Conservation (phyloP, 2,329 filamentous ascomycete species). For the Byssothecium circinans region DNA sequence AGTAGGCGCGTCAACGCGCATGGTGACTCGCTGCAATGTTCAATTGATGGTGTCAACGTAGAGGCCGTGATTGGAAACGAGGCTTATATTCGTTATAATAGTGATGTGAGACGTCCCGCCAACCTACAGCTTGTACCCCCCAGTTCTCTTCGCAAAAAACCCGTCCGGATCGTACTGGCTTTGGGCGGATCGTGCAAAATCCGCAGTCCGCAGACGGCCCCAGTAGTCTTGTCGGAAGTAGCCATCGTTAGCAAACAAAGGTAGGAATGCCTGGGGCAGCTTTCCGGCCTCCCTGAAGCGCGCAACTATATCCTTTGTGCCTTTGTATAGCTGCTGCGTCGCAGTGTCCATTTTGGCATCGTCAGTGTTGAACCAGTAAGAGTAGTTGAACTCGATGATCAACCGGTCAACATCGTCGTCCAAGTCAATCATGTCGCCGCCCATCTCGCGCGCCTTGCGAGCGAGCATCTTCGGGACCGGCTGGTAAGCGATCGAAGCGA, state of each 20-base stretch:
- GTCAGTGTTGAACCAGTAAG: constrained; percentile 38
- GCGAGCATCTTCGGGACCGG: constrained; percentile 28
- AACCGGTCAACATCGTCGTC: constrained; percentile 47
- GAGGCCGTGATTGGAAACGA: no score
- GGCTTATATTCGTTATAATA: neutral
- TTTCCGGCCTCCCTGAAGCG: constrained; percentile 38
- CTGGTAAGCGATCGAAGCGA: constrained; percentile 33
- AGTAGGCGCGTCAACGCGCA: neutral
- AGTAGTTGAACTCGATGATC: constrained; percentile 48
- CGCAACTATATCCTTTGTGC: constrained; percentile 39
- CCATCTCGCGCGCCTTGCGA: constrained; percentile 21
- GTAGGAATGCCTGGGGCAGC: constrained; percentile 46
- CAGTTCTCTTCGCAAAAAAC: constrained; percentile 47
- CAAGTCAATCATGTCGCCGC: constrained; percentile 42
- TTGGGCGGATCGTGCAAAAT: constrained; percentile 38
- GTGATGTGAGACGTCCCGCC: neutral
- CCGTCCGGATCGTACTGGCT: constrained; percentile 44
- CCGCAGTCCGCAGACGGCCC: constrained; percentile 39
- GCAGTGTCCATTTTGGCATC: constrained; percentile 44
- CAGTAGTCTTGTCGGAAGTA: constrained; percentile 50
- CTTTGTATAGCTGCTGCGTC: constrained; percentile 41
- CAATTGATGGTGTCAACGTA: neutral
- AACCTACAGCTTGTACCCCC: constrained; percentile 43
- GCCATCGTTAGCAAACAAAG: constrained; percentile 52
- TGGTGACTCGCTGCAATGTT: neutral